Percentiles rank a stretch among this genome's conserved stretches.
Conservation (phyloP, 495 filamentous ascomycete genomes). For the Talaromyces proteolyticus region DNA sequence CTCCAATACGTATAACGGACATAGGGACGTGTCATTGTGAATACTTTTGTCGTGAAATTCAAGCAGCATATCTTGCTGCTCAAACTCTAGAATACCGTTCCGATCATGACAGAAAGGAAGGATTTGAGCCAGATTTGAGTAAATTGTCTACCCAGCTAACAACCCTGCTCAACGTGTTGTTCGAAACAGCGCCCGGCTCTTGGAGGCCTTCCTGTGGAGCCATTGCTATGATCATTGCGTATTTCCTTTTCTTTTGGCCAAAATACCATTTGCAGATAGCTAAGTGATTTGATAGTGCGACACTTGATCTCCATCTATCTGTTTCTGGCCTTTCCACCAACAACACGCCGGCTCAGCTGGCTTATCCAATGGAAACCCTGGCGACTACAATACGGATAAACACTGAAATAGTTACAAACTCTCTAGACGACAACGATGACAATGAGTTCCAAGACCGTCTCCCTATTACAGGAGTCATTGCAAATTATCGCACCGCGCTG, state of each 20-base stretch:
- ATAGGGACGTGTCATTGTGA: neutral
- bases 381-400: neutral
- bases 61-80: neutral
- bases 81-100: neutral
- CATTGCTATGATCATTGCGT: neutral
- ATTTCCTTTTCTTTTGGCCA: neutral
- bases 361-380: neutral
- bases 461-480: neutral
- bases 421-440: neutral
- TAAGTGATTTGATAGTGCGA: neutral
- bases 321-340: too few species aligned
- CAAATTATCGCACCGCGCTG: neutral
- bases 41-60: neutral
- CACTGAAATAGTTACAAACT: neutral
- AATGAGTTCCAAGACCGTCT: neutral
- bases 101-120: neutral
- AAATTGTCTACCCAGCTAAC: neutral
- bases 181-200: neutral
- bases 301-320: neutral
- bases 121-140: neutral
- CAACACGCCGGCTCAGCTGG: too few species aligned
- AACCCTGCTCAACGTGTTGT: neutral
- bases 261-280: neutral
- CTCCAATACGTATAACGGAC: neutral
- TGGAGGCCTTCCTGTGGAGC: conserved; percentile 2